Base-by-base conservation (phyloP, 1,284 basidiomycete species). In the Ceratobasidium sp. region DNA sequence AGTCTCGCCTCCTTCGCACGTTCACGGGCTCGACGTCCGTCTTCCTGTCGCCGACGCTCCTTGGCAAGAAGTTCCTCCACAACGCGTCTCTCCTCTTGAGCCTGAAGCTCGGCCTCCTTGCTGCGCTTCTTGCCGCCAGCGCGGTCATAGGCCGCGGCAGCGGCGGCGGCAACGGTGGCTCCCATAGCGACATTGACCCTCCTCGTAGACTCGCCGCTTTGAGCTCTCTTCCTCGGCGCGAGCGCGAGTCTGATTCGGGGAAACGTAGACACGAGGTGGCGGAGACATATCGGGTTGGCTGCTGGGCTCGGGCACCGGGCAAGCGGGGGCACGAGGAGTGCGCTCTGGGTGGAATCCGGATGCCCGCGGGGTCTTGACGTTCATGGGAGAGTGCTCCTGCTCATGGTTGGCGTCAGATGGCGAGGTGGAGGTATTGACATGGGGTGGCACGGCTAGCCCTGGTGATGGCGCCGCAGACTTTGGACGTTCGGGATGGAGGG, bases 261-360 rank as follows among this genome's bases (percentile, higher is more conserved):
- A 57, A 22, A 76, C 56, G 29, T 76, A 76, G 2, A 76, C 74
- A 25, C 62, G 74, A 54, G 71, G 57, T 9, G 62, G 62, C 13
- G 37, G 61, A n/a, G 66, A 43, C 5, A 49, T 7, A 8, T 59
- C 74, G n/a, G 64, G 51, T 32, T 67, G 51, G n/a, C 51, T 52
- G 22, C 25, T 67, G 9, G 62, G 25, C 19, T 76, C 74, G 34
- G 74, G 64, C 17, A 67, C 74, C 7, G 74, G 74, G 40, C 74
- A 65, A 22, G 37, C 56, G n/a, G 65, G 74, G 29, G 74, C 62
- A 44, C 74, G 74, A 67, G 74, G 74, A n/a, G 74, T 76, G 17
- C 64, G 74, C 15, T 76, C 73, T 25, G 74, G 74, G 64, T 76
- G 52, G 22, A 76, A 76, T 5, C 22, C 29, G 8, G 74, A 66